A percentile compares a stretch with the other conserved stretches of the same genome.
These are phyloP conservation scores for Colletotrichum limetticola DNA, from an alignment of 2,329 filamentous ascomycete genomes.

Conservation along the genomic window DNA sequence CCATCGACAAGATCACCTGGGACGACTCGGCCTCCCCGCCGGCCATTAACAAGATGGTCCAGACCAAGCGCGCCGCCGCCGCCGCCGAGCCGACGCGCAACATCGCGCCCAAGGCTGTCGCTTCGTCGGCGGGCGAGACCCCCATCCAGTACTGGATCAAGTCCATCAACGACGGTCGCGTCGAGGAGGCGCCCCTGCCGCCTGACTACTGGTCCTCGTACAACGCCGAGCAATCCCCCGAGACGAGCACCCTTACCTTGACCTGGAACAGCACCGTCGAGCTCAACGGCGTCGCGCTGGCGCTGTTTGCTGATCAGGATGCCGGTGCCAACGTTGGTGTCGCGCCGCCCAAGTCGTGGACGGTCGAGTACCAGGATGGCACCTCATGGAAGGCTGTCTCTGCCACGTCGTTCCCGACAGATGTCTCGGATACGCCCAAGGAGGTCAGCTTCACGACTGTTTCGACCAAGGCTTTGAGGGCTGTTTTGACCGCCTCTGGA, in stretches of 20 bases:
- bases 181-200: conserved; percentile 45
- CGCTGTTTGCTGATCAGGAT: conserved; percentile 45
- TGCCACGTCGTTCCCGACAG: conserved; percentile 39
- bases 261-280: conserved; percentile 43
- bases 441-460: conserved; percentile 43
- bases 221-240: conserved; percentile 43
- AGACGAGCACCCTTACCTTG: conserved; percentile 43
- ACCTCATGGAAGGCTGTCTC: conserved; percentile 38
- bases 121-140: conserved; percentile 40
- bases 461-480: conserved; percentile 40
- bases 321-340: conserved; percentile 44
- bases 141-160: conserved; percentile 51
- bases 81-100: conserved; percentile 44
- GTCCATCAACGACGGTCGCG: conserved; percentile 45
- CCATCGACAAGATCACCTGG: conserved; percentile 46
- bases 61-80: conserved; percentile 41
- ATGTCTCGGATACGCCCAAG: conserved; percentile 39
- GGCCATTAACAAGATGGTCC: conserved; percentile 42
- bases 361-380: conserved; percentile 39
- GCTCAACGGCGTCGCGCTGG: conserved; percentile 43
- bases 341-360: conserved; percentile 43
- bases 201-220: conserved; percentile 52
- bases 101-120: conserved; percentile 42
- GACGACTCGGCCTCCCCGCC: conserved; percentile 43
- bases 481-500: conserved; percentile 39